A percentile compares a stretch with the other conserved stretches of the same genome.
phyloP scores from a whole-genome alignment of 2,329 filamentous ascomycete genomes.

The Pseudogymnoascus verrucosus region DNA sequence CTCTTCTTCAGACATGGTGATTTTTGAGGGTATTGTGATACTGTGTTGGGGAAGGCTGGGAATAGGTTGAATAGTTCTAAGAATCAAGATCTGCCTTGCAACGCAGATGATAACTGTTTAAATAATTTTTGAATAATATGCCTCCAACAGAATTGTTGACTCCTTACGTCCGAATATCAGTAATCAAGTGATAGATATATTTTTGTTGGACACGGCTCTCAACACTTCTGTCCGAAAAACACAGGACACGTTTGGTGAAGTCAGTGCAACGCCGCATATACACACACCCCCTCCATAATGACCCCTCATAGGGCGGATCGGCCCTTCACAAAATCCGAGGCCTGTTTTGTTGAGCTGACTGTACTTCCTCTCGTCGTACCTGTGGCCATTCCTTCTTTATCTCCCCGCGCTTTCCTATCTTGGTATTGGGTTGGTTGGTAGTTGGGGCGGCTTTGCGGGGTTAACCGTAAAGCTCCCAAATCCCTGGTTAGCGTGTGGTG shows the following conservation, averaged over 20 bases:
- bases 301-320: neutral
- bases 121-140: neutral
- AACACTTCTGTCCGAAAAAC: neutral
- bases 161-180: neutral
- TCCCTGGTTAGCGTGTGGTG: neutral
- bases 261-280: neutral
- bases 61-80: neutral
- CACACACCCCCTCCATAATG: neutral
- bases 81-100: neutral
- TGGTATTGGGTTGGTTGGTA: neutral
- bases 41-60: neutral
- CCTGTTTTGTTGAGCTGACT: neutral
- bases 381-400: neutral
- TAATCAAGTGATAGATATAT: neutral
- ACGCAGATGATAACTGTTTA: neutral
- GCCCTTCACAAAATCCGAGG: neutral
- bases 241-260: neutral
- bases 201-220: neutral
- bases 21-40: neutral
- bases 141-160: neutral
- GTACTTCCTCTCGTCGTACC: neutral
- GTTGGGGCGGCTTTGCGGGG: neutral
- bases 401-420: neutral
- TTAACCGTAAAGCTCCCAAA: neutral
- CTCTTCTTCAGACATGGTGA: neutral